Evolutionary conservation across 345 rosid genomes (phyloP).

Genomic region (Alliaria petiolata): DNA sequence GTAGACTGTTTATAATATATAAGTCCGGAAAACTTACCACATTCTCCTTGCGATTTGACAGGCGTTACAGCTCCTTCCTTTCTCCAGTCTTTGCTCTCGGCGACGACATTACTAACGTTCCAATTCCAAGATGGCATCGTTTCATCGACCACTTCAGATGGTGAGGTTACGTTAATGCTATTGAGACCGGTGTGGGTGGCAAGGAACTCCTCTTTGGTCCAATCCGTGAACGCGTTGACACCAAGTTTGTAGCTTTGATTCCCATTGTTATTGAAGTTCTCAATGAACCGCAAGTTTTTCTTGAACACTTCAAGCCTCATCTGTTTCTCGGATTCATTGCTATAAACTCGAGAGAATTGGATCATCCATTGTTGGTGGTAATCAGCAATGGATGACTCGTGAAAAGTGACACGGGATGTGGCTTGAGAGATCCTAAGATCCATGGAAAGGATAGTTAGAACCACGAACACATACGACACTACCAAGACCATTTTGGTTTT

Average conservation of each 20-base stretch:
- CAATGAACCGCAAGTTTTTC: slow-evolving; percentile 34
- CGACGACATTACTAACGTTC: slow-evolving; percentile 17
- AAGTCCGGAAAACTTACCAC: too few species aligned
- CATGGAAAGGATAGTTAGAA: slow-evolving; percentile 5
- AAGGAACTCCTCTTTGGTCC: slow-evolving; percentile 51
- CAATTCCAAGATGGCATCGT: slow-evolving; percentile 11
- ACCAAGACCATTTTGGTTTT: slow-evolving; percentile 5
- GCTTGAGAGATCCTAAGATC: background rate
- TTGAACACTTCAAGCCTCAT: slow-evolving; percentile 32
- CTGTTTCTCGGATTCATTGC: slow-evolving; percentile 20
- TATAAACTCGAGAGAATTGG: slow-evolving; percentile 20
- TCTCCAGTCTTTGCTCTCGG: slow-evolving; percentile 36
- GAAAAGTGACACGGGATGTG: background rate
- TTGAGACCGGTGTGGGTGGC: slow-evolving; percentile 36
- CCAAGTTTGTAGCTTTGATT: slow-evolving; percentile 44
- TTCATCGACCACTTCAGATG: background rate
- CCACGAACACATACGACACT: background rate
- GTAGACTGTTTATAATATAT: too few species aligned
- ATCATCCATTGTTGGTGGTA: slow-evolving; percentile 30
- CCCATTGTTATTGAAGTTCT: slow-evolving; percentile 30
- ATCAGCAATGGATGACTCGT: slow-evolving; percentile 11
- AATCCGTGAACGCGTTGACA: slow-evolving; percentile 53
- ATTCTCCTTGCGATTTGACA: too few species aligned
- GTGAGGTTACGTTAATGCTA: slow-evolving; percentile 1
- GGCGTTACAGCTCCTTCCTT: slow-evolving; percentile 41